Evolutionary conservation across 148 eudicot species (phyloP).

Genomic region (Vaccinium vitisidaea): DNA sequence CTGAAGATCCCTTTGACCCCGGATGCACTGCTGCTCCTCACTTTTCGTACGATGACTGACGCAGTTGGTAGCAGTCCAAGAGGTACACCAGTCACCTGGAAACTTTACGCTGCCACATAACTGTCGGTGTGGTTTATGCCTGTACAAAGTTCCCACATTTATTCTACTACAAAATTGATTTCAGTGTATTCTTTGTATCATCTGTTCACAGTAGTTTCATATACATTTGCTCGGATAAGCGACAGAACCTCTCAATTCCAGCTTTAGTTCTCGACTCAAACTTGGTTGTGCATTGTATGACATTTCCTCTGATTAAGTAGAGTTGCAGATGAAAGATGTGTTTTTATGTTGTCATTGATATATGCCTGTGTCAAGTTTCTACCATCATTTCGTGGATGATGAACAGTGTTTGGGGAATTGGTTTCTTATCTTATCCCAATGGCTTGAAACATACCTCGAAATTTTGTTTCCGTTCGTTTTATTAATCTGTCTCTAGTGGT

Average conservation of each 20-base stretch:
- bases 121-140: neutral
- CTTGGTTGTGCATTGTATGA: neutral
- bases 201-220: neutral
- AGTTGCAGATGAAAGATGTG: neutral
- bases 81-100: neutral
- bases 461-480: neutral
- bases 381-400: neutral
- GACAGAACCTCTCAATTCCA: conserved; percentile 1
- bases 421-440: neutral
- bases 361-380: neutral
- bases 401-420: neutral
- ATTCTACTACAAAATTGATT: neutral
- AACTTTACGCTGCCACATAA: neutral
- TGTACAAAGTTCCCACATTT: neutral
- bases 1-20: conserved; percentile 87
- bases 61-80: conserved; percentile 5
- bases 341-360: neutral
- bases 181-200: neutral
- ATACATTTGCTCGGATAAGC: neutral
- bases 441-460: neutral
- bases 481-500: neutral
- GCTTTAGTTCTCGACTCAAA: neutral
- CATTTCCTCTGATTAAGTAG: neutral
- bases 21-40: conserved; percentile 95
- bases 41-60: conserved; percentile 77